phyloP scores from a whole-genome alignment of 176 grass and related monocot genomes.

The Avena sativa region DNA sequence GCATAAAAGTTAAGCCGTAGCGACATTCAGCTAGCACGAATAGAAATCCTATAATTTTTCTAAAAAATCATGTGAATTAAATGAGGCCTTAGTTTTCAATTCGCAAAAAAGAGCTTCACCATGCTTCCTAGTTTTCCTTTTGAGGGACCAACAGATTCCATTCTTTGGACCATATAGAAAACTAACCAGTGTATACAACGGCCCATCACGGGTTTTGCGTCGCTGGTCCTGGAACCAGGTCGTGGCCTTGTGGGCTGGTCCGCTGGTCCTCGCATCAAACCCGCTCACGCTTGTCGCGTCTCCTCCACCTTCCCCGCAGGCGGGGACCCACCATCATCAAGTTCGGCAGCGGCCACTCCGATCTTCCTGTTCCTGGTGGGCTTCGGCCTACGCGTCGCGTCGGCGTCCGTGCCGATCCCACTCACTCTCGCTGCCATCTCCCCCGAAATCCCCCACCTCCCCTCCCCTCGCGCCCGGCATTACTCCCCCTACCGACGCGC shows the following conservation, averaged over 20 bases:
- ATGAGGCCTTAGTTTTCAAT: too few species aligned
- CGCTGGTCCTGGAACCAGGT: neutral
- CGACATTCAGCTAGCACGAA: too few species aligned
- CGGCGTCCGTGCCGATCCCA: constrained; percentile 40
- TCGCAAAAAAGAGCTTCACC: too few species aligned
- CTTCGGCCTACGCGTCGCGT: constrained; percentile 27
- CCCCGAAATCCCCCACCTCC: constrained; percentile 26
- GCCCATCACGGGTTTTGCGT: neutral
- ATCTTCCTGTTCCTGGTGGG: neutral
- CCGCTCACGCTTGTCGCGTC: neutral
- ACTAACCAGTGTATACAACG: neutral
- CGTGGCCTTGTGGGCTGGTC: neutral
- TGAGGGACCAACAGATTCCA: neutral
- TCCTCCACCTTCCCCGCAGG: neutral
- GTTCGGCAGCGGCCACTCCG: constrained; percentile 31
- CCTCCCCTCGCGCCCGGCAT: neutral
- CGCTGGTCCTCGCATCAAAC: neutral
- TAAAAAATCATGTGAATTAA: too few species aligned
- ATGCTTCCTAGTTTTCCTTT: neutral
- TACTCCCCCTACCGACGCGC: constrained; percentile 2
- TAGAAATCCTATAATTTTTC: too few species aligned
- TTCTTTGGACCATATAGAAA: neutral
- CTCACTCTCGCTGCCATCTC: constrained; percentile 19
- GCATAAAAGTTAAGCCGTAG: too few species aligned
- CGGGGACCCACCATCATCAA: constrained; percentile 1